These are phyloP conservation scores for Haplosporangium sp. DNA, from an alignment of 371 early-diverging fungal genomes.

Conservation along the genomic window DNA sequence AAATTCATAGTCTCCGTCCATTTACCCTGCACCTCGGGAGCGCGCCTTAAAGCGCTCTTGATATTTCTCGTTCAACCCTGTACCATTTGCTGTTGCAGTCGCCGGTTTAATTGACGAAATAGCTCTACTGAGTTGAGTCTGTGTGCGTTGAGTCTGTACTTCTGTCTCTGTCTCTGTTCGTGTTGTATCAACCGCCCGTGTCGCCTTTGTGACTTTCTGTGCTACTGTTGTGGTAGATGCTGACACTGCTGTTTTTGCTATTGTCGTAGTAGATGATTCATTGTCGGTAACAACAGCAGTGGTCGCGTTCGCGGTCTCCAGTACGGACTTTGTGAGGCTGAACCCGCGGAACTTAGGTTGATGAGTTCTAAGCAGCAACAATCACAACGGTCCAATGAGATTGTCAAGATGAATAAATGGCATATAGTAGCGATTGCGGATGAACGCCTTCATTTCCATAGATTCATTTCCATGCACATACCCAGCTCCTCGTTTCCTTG, in stretches of 20 bases:
- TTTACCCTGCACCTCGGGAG: slow-evolving; percentile 47
- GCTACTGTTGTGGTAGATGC: neutral
- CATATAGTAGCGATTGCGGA: neutral
- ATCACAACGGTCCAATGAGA: no score
- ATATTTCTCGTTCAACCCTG: slow-evolving; percentile 35
- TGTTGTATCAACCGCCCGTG: no score
- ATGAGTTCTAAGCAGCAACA: slow-evolving; percentile 29
- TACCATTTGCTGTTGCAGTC: neutral
- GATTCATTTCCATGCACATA: neutral
- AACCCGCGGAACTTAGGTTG: slow-evolving; percentile 44
- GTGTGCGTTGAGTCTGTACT: neutral
- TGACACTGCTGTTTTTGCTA: neutral
- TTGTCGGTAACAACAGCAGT: no score
- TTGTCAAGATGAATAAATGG: neutral
- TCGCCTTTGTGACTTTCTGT: neutral
- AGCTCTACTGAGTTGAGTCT: neutral
- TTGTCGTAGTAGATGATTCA: neutral
- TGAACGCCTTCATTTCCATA: neutral
- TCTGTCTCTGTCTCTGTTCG: neutral
- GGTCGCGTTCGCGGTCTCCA: no score
- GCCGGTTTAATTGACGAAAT: no score
- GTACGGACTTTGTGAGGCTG: slow-evolving; percentile 16
- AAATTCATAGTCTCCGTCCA: neutral
- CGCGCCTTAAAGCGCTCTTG: slow-evolving; percentile 39
- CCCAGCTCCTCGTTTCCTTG: slow-evolving; percentile 53